Conservation (phyloP, 345 rosid species). For the Lepidium didymum region DNA sequence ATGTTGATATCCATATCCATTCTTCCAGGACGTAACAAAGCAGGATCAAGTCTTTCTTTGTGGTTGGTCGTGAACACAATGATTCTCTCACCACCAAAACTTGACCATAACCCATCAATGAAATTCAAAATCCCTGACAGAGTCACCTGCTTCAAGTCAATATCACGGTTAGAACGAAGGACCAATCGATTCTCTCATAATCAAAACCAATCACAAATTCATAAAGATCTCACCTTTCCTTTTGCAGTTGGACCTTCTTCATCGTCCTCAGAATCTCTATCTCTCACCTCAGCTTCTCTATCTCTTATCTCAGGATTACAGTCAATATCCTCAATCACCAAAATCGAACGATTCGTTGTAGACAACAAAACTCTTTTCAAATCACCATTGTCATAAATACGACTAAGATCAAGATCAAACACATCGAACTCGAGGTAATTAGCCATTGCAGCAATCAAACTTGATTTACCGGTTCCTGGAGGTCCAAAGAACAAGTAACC, state of each 20-base stretch:
- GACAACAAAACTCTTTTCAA: conserved; percentile 37
- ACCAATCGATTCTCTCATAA: neutral
- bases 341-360: conserved; percentile 42
- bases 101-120: conserved; percentile 36
- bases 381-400: conserved; percentile 31
- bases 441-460: conserved; percentile 58
- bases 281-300: conserved; percentile 15
- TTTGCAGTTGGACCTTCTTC: neutral
- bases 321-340: conserved; percentile 56
- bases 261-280: conserved; percentile 7
- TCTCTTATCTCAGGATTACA: conserved; percentile 31
- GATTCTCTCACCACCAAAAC: conserved; percentile 34
- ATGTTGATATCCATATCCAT: conserved; percentile 45
- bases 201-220: neutral
- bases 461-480: conserved; percentile 60
- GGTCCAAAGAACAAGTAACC: conserved; percentile 53
- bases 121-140: conserved; percentile 29
- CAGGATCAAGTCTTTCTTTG: conserved; percentile 29
- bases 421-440: conserved; percentile 51
- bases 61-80: conserved; percentile 33
- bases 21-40: conserved; percentile 32
- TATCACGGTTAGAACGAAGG: neutral
- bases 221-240: conserved; percentile 1
- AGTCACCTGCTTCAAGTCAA: conserved; percentile 17
- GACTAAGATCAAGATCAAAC: conserved; percentile 46